Conservation (phyloP, 1,139 yeast genomes). For the Sugiyamaella castrensis region DNA sequence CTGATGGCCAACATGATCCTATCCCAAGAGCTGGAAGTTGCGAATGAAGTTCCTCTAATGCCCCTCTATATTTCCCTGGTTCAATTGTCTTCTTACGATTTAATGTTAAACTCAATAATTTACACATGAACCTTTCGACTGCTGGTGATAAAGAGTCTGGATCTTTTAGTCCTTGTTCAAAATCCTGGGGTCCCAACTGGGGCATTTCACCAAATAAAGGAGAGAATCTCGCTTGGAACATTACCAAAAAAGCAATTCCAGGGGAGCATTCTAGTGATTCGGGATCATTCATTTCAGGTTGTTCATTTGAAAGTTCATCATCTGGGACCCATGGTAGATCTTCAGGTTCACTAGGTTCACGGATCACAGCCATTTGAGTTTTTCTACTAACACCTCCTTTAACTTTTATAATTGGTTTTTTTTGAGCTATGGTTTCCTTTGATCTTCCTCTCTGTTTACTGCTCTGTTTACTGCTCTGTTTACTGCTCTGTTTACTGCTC, state of each 20-base stretch:
- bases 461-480: neutral
- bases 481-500: neutral
- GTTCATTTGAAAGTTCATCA: constrained; percentile 23
- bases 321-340: constrained; percentile 32
- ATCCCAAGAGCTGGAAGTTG: constrained; percentile 30
- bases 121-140: constrained; percentile 37
- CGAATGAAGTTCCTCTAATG: constrained; percentile 37
- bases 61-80: constrained; percentile 37
- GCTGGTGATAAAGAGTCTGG: constrained; percentile 28
- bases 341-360: constrained; percentile 26
- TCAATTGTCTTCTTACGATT: constrained; percentile 43
- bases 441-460: constrained; percentile 5
- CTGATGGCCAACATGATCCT: constrained; percentile 29
- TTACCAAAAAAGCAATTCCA: constrained; percentile 35
- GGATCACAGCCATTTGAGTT: neutral
- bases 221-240: constrained; percentile 36
- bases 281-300: constrained; percentile 23
- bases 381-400: constrained; percentile 3
- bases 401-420: constrained; percentile 5
- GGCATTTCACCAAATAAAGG: constrained; percentile 36
- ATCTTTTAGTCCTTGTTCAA: constrained; percentile 37
- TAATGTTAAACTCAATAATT: constrained; percentile 37
- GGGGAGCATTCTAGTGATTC: constrained; percentile 27
- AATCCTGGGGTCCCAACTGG: constrained; percentile 41
- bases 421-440: constrained; percentile 3